These are phyloP conservation scores for Primulina tabacum DNA, from an alignment of 257 asterid species.

Conservation along the genomic window DNA sequence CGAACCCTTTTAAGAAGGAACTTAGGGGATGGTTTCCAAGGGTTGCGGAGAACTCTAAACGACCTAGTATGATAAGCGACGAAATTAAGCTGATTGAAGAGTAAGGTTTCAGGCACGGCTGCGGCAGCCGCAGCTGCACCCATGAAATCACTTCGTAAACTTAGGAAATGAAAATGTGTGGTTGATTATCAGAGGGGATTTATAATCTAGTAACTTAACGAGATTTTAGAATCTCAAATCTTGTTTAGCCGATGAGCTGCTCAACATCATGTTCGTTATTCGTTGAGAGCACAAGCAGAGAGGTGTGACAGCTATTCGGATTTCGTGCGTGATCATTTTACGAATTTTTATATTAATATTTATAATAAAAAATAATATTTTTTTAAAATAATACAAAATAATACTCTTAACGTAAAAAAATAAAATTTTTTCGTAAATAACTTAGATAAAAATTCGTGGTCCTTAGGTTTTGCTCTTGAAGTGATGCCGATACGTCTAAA, in stretches of 20 bases:
- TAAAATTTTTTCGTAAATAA: too few relatives aligned
- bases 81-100: constrained; percentile 32
- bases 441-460: too few relatives aligned
- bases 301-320: too few relatives aligned
- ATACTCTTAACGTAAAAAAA: too few relatives aligned
- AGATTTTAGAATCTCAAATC: not conserved
- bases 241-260: not conserved
- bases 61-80: constrained; percentile 28
- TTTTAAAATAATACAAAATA: too few relatives aligned
- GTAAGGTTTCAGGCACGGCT: constrained; percentile 36
- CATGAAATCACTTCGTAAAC: constrained; percentile 37
- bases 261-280: not conserved
- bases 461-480: too few relatives aligned
- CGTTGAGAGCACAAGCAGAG: too few relatives aligned
- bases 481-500: too few relatives aligned
- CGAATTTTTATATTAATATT: too few relatives aligned
- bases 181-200: not conserved
- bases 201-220: not conserved
- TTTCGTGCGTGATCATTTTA: too few relatives aligned
- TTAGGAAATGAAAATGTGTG: not conserved
- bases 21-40: constrained; percentile 31
- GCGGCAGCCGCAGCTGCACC: constrained; percentile 50
- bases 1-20: constrained; percentile 27
- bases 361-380: too few relatives aligned
- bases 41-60: constrained; percentile 26